Evolutionary conservation across 305 asterid species (phyloP).

Genomic region (Rubia tinctorum): DNA sequence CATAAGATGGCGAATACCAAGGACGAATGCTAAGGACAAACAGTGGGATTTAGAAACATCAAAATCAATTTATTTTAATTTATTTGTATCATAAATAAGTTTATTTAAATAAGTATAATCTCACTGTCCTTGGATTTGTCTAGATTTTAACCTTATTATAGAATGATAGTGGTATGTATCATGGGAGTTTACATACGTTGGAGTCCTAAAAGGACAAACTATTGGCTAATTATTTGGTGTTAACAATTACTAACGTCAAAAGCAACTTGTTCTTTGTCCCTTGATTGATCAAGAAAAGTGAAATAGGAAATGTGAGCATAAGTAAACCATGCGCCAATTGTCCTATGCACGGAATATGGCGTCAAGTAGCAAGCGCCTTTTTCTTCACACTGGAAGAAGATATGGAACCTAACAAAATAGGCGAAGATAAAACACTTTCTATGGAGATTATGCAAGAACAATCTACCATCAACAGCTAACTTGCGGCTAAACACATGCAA

Average conservation of each 20-base stretch:
- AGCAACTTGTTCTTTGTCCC: conserved; percentile 2
- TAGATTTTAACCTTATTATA: conserved; percentile 1
- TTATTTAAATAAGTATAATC: neutral
- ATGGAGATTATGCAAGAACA: too few species aligned
- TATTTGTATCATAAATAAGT: neutral
- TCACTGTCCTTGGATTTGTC: conserved; percentile 10
- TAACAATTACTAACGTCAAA: neutral
- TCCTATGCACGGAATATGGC: too few species aligned
- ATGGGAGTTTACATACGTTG: neutral
- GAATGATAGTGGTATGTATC: neutral
- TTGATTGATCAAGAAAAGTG: neutral
- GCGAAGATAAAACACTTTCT: too few species aligned
- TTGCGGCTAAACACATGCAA: too few species aligned
- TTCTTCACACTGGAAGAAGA: too few species aligned
- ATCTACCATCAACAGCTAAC: too few species aligned
- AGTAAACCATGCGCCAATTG: too few species aligned
- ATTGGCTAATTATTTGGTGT: neutral
- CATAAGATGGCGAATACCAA: neutral
- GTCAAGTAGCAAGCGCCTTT: too few species aligned
- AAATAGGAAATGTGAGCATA: too few species aligned
- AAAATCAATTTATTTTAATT: neutral
- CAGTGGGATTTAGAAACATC: conserved; percentile 15
- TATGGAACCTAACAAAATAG: too few species aligned
- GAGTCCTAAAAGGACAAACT: neutral
- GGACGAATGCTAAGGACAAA: conserved; percentile 1